Evolutionary conservation across 257 asterid genomes (phyloP).

Genomic region (Forsythia viridissima): DNA sequence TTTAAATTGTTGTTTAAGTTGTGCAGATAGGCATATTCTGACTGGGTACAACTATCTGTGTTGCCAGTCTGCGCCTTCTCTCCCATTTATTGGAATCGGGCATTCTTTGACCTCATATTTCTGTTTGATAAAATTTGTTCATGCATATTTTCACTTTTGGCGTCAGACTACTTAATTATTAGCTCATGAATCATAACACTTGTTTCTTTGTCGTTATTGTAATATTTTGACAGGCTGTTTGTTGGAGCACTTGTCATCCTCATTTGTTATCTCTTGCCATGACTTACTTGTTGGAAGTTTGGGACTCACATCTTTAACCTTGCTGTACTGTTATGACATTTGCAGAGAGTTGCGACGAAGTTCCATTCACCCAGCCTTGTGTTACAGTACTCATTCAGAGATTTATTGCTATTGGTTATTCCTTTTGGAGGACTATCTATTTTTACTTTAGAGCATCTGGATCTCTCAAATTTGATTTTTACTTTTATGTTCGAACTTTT

Average conservation of each 20-base stretch:
- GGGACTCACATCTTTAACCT: constrained; percentile 74
- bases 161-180: constrained; percentile 13
- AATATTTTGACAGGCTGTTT: constrained; percentile 80
- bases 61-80: constrained; percentile 27
- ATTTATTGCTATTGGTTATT: constrained; percentile 40
- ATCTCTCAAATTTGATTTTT: constrained; percentile 20
- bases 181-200: constrained; percentile 36
- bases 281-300: constrained; percentile 78
- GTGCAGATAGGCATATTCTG: constrained; percentile 46
- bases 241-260: constrained; percentile 89
- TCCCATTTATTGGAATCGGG: constrained; percentile 31
- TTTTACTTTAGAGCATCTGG: constrained; percentile 35
- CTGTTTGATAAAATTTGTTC: constrained; percentile 13
- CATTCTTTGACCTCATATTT: constrained; percentile 25
- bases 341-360: constrained; percentile 69
- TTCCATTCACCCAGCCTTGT: constrained; percentile 41
- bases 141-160: constrained; percentile 24
- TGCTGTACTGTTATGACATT: constrained; percentile 79
- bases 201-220: constrained; percentile 42
- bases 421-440: constrained; percentile 50
- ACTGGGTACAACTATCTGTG: constrained; percentile 24
- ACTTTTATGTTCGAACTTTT: constrained; percentile 30
- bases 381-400: constrained; percentile 35
- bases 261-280: constrained; percentile 80
- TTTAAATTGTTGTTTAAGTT: constrained; percentile 34